These are phyloP conservation scores for Buxus sempervirens DNA, from an alignment of 164 flowering plant species.

Conservation along the genomic window DNA sequence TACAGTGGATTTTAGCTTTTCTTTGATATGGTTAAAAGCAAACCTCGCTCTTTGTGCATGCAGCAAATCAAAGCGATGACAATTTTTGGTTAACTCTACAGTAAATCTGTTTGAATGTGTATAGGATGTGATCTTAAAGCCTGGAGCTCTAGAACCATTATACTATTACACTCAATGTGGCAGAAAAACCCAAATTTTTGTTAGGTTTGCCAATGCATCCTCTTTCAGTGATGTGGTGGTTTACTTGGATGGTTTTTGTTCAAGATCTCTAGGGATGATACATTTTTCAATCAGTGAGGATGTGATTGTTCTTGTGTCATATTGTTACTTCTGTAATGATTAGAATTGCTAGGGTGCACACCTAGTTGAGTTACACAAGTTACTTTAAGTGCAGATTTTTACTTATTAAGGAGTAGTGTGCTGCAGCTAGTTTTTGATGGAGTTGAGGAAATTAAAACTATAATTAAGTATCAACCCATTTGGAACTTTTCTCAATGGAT, in stretches of 20 bases:
- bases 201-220: background rate
- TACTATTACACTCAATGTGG: background rate
- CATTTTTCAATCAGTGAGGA: background rate
- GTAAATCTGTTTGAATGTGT: too few relatives aligned
- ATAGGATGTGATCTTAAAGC: background rate
- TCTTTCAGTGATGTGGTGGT: background rate
- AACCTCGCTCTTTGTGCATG: background rate
- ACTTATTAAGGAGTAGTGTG: background rate
- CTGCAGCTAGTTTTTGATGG: background rate
- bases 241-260: background rate
- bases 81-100: background rate
- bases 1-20: background rate
- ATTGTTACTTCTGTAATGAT: background rate
- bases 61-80: background rate
- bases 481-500: background rate
- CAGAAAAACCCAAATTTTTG: background rate
- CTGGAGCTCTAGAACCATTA: background rate
- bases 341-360: too few relatives aligned
- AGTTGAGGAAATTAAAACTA: background rate
- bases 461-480: background rate
- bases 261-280: background rate
- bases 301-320: background rate
- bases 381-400: too few relatives aligned
- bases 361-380: background rate
- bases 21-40: too few relatives aligned